Evolutionary conservation across 2,329 filamentous ascomycete species (phyloP), one percentile per base, ranked within the genome.

Genomic region (Colletotrichum chlorophyti): DNA sequence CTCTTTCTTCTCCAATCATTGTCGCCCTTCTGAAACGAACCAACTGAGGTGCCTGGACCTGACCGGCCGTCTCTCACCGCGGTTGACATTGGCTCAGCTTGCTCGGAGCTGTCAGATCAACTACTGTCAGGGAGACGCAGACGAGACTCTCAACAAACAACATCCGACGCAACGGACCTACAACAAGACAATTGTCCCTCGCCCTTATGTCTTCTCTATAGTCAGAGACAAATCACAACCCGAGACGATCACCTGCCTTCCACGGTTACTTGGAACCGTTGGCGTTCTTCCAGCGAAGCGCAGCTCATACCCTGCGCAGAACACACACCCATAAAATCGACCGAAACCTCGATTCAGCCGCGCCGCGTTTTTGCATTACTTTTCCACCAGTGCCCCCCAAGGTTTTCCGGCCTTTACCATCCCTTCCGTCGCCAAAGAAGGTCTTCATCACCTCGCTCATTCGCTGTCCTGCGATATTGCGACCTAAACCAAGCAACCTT

Each of bases 191-290:
- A 23, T 21, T 26, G 15, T n/a, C 45, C 23, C 34, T 35, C 17
- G 34, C 8, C 35, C 47, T n/a, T 10, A 19, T 29, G n/a, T 40
- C 17, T 46, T 29, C 40, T 46, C 31, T 15, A 17, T 12, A 23
- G 47, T 40, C 47, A 57, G 38, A 43, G 53, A 49, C 34, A 49
- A 19, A 23, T 27, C 40, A 49, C 27, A 17, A 40, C 51, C 37
- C 34, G 31, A 37, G 47, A 37, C 55, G 50, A 59, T 43, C 55
- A 54, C 55, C n/a, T n/a, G 48, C 55, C 50, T 55, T n/a, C n/a
- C 29, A 11, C 50, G 27, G 35, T 37, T 48, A 40, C 32, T 26
- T 41, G 41, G 27, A 15, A 17, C 26, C 27, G 21, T 48, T 48
- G 38, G 50, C n/a, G 26, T 45, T 32, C 24, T 42, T 43, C 48